Conservation (phyloP, 306 rosid genomes). For the Sophora flavescens region DNA sequence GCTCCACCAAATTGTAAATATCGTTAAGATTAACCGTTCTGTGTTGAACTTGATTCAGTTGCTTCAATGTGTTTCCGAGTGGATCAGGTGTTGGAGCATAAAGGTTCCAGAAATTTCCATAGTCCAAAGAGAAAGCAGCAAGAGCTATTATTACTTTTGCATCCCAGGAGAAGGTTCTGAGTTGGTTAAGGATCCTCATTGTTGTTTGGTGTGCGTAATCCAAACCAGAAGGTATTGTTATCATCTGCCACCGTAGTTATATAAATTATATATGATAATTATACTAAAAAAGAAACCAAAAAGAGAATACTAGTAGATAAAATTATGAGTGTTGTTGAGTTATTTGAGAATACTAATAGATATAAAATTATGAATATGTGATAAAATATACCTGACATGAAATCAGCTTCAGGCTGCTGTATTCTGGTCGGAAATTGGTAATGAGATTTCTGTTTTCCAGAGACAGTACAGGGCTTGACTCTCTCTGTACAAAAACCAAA, state of each 20-base stretch:
- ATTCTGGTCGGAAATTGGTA: constrained; percentile 21
- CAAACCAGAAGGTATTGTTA: background rate
- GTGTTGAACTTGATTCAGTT: constrained; percentile 16
- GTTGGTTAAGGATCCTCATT: constrained; percentile 22
- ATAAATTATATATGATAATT: background rate
- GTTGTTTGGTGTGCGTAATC: constrained; percentile 36
- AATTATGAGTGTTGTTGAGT: background rate
- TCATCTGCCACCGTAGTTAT: constrained; percentile 27
- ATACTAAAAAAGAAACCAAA: background rate
- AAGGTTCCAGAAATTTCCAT: constrained; percentile 32
- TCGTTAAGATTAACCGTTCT: background rate
- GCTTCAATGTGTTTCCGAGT: constrained; percentile 20
- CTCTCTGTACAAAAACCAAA: background rate
- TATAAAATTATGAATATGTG: background rate
- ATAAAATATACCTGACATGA: constrained; percentile 27
- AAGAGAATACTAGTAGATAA: no score
- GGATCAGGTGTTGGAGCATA: constrained; percentile 7
- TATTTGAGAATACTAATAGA: no score
- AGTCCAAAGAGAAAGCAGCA: constrained; percentile 37
- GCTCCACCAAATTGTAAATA: background rate
- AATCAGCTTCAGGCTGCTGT: constrained; percentile 11
- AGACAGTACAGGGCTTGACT: background rate
- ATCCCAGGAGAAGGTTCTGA: constrained; percentile 59
- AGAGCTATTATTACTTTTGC: constrained; percentile 55
- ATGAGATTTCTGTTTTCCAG: background rate